A percentile compares a stretch with the other conserved stretches of the same genome.
These are phyloP conservation scores for Caloboletus firmus DNA, from an alignment of 1,284 basidiomycete species.

Conservation along the genomic window DNA sequence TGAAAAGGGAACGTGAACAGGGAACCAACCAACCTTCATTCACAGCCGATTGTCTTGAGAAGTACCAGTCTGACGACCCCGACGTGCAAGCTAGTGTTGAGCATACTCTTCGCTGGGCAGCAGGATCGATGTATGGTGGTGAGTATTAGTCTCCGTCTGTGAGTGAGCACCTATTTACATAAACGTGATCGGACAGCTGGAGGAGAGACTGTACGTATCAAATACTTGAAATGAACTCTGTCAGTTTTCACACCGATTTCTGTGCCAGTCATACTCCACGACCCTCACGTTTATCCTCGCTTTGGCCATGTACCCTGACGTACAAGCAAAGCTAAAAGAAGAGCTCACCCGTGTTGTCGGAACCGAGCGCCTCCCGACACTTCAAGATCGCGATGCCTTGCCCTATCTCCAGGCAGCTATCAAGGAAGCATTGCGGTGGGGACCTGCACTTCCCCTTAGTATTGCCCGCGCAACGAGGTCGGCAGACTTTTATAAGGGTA, in stretches of 20 bases:
- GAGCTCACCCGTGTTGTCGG: conserved; percentile 20
- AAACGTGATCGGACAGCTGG: conserved; percentile 17
- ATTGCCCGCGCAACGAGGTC: conserved; percentile 14
- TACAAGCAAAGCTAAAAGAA: conserved; percentile 24
- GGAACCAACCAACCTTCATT: conserved; percentile 20
- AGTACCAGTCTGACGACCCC: conserved; percentile 10
- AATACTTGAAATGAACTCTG: not conserved
- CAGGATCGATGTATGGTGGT: conserved; percentile 33
- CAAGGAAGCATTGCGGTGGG: conserved; percentile 32
- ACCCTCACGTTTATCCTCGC: conserved; percentile 30
- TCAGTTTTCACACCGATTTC: not conserved
- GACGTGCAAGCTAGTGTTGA: conserved; percentile 4
- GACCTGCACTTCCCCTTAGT: conserved; percentile 28
- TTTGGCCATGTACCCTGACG: conserved; percentile 25
- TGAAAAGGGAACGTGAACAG: conserved; percentile 13
- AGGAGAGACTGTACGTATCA: conserved; percentile 22
- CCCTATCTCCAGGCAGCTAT: conserved; percentile 35
- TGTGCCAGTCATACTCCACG: conserved; percentile 25
- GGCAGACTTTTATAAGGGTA: conserved; percentile 14
- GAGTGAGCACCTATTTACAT: not conserved
- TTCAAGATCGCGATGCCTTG: conserved; percentile 32
- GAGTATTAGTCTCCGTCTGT: not conserved
- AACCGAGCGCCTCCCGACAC: conserved; percentile 29
- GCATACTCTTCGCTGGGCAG: conserved; percentile 21
- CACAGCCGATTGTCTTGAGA: conserved; percentile 20